Percentiles rank a stretch among this genome's conserved stretches.
These are phyloP conservation scores for Trichocladium antarcticum DNA, from an alignment of 495 filamentous ascomycete species.

Conservation along the genomic window DNA sequence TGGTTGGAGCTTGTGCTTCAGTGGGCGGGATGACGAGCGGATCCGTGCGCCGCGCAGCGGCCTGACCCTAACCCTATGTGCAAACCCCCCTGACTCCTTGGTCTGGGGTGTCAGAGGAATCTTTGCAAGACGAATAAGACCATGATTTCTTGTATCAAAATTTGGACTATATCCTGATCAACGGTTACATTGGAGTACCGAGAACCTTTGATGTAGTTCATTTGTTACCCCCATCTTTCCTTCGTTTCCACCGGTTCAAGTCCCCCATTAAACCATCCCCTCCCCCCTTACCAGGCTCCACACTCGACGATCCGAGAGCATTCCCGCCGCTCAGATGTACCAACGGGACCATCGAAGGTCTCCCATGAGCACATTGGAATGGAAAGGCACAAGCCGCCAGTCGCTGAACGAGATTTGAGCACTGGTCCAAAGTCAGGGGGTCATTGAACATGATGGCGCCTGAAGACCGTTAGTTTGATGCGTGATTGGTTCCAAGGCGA, in stretches of 20 bases:
- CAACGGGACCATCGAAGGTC: slow-evolving; percentile 65
- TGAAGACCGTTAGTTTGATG: slow-evolving; percentile 7
- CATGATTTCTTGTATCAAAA: too few species aligned
- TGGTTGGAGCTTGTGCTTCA: neutral
- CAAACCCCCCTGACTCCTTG: too few species aligned
- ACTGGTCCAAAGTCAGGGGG: slow-evolving; percentile 51
- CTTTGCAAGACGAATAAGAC: neutral
- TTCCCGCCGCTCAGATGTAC: slow-evolving; percentile 40
- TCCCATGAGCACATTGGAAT: slow-evolving; percentile 86
- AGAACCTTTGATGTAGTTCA: too few species aligned
- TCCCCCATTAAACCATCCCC: slow-evolving; percentile 1
- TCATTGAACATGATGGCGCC: slow-evolving; percentile 97
- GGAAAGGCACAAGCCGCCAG: slow-evolving; percentile 68
- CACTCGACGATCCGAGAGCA: neutral
- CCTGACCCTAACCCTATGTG: slow-evolving; percentile 3
- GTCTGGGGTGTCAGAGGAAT: neutral
- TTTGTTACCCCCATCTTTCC: too few species aligned
- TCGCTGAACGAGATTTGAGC: slow-evolving; percentile 47
- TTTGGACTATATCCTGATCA: too few species aligned
- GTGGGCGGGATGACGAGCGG: neutral
- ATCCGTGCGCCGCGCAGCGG: neutral
- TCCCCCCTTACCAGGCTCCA: neutral
- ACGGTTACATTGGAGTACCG: too few species aligned
- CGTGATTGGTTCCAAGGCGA: neutral
- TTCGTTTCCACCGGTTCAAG: slow-evolving; percentile 7